phyloP scores from a whole-genome alignment of 169 alveolate species.

The Eimeria acervulina region DNA sequence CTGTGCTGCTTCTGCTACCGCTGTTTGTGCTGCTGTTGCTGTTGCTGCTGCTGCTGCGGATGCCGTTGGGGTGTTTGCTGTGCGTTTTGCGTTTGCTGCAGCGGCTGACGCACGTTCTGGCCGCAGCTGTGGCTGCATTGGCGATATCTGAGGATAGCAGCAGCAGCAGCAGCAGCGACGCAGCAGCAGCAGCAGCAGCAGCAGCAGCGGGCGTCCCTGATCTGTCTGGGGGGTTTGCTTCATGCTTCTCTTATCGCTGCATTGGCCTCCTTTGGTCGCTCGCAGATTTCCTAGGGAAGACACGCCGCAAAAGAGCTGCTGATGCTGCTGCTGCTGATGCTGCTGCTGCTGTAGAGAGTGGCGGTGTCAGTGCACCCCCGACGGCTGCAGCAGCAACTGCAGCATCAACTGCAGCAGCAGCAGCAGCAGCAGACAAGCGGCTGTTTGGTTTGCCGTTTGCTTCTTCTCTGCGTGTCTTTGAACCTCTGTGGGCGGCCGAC shows the following conservation, averaged over 20 bases:
- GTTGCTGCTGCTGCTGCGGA: slow-evolving; percentile 50
- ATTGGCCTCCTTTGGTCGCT: slow-evolving; percentile 37
- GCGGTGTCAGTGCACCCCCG: not conserved
- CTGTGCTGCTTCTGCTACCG: not conserved
- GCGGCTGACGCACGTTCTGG: slow-evolving; percentile 39
- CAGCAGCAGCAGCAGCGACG: slow-evolving; percentile 36
- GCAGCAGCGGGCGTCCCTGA: slow-evolving; percentile 19
- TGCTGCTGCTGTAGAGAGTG: not conserved
- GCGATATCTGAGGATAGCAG: slow-evolving; percentile 48
- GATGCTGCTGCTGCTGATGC: not conserved
- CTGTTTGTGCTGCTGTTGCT: slow-evolving; percentile 15
- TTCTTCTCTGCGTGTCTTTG: slow-evolving; percentile 11
- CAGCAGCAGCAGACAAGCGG: not conserved
- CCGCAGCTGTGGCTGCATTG: slow-evolving; percentile 33
- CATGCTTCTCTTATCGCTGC: slow-evolving; percentile 36
- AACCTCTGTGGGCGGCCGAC: slow-evolving; percentile 32
- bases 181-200: slow-evolving; percentile 9
- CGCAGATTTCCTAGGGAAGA: slow-evolving; percentile 34
- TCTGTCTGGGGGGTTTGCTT: slow-evolving; percentile 46
- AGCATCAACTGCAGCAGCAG: not conserved
- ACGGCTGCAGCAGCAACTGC: not conserved
- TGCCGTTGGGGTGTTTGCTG: not conserved
- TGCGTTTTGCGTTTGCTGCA: slow-evolving; percentile 28
- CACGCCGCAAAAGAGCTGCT: slow-evolving; percentile 5
- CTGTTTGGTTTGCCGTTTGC: not conserved